Evolutionary conservation across 2,329 filamentous ascomycete species (phyloP).

Genomic region (Septoria linicola): DNA sequence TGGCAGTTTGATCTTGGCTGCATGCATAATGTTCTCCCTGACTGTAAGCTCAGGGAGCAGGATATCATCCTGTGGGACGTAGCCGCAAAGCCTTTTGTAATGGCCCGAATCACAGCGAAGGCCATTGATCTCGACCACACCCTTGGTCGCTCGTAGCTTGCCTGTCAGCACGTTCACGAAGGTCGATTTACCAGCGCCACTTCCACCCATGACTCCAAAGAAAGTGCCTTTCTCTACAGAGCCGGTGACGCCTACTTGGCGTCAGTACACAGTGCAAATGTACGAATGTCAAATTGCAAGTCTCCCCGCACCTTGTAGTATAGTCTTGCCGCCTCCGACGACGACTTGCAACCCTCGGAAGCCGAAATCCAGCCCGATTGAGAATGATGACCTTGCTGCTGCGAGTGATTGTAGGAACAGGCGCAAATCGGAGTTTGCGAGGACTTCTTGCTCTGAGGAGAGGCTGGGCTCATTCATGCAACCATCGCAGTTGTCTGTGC

Average conservation of each 20-base stretch:
- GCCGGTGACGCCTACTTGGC: slow-evolving; percentile 46
- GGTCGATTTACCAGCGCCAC: slow-evolving; percentile 60
- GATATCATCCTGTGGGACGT: slow-evolving; percentile 63
- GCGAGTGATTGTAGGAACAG: slow-evolving; percentile 56
- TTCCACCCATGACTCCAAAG: slow-evolving; percentile 61
- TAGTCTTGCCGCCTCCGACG: slow-evolving; percentile 36
- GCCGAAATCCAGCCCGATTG: slow-evolving; percentile 55
- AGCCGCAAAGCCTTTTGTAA: slow-evolving; percentile 62
- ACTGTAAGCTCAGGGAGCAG: slow-evolving; percentile 61
- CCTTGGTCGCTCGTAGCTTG: slow-evolving; percentile 52
- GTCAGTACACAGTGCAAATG: no score
- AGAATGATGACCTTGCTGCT: slow-evolving; percentile 51
- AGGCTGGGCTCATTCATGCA: slow-evolving; percentile 33
- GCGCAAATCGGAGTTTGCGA: slow-evolving; percentile 44
- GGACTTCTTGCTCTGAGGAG: slow-evolving; percentile 31
- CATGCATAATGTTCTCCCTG: slow-evolving; percentile 62
- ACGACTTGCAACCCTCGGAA: slow-evolving; percentile 48
- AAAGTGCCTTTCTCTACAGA: slow-evolving; percentile 55
- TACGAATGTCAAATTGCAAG: no score
- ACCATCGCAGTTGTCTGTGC: slow-evolving; percentile 33
- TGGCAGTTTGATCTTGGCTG: slow-evolving; percentile 56
- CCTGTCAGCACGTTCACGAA: slow-evolving; percentile 64
- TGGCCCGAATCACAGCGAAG: slow-evolving; percentile 44
- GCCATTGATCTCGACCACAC: slow-evolving; percentile 56
- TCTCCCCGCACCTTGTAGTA: slow-evolving; percentile 45